Conservation (phyloP, 371 early-diverging fungal species). For the Zychaea mexicana region DNA sequence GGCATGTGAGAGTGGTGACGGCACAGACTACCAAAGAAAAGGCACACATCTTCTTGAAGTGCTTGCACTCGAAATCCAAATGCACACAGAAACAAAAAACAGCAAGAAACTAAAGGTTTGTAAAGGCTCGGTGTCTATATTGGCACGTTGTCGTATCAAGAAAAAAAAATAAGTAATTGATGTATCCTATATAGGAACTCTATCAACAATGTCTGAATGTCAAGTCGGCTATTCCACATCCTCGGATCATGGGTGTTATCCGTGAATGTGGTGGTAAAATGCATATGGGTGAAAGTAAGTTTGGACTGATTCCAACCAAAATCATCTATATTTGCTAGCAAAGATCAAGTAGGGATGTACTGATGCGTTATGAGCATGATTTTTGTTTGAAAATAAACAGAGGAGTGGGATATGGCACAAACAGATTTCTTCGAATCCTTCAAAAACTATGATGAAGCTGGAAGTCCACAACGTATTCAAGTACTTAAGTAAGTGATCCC, state of each 20-base stretch:
- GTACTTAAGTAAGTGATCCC: constrained; percentile 75
- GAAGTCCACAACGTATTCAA: constrained; percentile 88
- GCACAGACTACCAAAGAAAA: constrained; percentile 84
- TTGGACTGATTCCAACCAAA: no score
- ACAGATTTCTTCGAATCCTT: constrained; percentile 96
- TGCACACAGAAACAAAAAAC: constrained; percentile 88
- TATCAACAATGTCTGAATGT: constrained; percentile 89
- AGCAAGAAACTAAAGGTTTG: constrained; percentile 83
- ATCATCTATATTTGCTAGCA: neutral
- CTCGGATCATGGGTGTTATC: constrained; percentile 95
- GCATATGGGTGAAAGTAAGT: constrained; percentile 91
- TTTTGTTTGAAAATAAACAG: no score
- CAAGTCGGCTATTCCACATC: constrained; percentile 94
- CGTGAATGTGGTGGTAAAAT: constrained; percentile 98
- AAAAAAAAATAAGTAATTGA: neutral
- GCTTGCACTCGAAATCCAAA: constrained; percentile 91
- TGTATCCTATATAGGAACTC: constrained; percentile 49
- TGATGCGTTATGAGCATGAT: neutral
- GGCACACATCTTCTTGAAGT: constrained; percentile 92
- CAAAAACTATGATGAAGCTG: constrained; percentile 97
- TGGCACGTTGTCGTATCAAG: no score
- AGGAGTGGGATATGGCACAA: constrained; percentile 92
- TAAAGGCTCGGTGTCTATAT: no score
- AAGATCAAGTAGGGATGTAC: neutral
- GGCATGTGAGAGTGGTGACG: constrained; percentile 83